phyloP scores from a whole-genome alignment of 1,284 basidiomycete genomes.

The Cystobasidiaceae sp. region DNA sequence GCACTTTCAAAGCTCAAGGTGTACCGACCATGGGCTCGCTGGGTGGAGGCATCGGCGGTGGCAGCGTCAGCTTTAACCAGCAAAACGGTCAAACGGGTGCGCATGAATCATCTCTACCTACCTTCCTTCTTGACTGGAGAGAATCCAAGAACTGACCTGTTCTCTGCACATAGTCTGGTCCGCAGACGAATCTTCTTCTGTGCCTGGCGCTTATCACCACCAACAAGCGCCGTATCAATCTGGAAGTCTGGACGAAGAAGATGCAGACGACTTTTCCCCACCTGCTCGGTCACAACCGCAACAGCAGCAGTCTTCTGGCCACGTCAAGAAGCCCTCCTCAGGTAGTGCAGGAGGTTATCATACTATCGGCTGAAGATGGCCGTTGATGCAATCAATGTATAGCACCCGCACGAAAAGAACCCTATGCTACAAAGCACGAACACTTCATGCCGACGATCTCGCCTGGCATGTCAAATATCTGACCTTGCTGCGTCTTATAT shows the following conservation, averaged over 20 bases:
- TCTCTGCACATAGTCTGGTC: constrained; percentile 23
- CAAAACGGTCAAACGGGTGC: constrained; percentile 1
- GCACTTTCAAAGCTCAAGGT: constrained; percentile 30
- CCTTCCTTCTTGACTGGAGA: too few relatives aligned
- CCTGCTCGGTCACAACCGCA: constrained; percentile 13
- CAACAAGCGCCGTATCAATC: constrained; percentile 15
- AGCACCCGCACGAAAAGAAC: too few relatives aligned
- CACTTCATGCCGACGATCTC: too few relatives aligned
- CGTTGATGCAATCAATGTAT: not conserved
- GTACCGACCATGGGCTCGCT: constrained; percentile 23
- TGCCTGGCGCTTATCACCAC: not conserved
- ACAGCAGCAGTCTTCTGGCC: too few relatives aligned
- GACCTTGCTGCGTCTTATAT: too few relatives aligned
- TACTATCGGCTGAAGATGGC: constrained; percentile 14
- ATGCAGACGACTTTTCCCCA: constrained; percentile 7
- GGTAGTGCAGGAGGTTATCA: constrained; percentile 26
- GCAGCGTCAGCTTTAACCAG: constrained; percentile 1
- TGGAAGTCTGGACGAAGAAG: constrained; percentile 8
- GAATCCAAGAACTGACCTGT: too few relatives aligned
- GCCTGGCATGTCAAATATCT: too few relatives aligned
- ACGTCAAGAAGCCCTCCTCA: not conserved
- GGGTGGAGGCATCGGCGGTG: too few relatives aligned
- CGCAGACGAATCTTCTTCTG: constrained; percentile 11
- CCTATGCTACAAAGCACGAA: too few relatives aligned
- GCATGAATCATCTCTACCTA: not conserved